A percentile compares a stretch with the other conserved stretches of the same genome.
Evolutionary conservation across 345 rosid species (phyloP).

Genomic region (Noccaea caerulescens): DNA sequence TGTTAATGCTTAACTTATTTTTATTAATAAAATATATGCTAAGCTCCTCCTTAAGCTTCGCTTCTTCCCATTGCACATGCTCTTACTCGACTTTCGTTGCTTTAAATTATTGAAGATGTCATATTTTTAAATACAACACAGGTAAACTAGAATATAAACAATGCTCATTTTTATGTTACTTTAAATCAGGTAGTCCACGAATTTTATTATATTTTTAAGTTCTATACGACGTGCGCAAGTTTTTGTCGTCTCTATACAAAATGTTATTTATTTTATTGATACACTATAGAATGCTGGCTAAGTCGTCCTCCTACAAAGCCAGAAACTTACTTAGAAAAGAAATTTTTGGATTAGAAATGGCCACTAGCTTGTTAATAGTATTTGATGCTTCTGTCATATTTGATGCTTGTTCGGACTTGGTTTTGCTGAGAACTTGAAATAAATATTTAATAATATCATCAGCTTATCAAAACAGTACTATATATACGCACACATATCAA

Average conservation of each 20-base stretch:
- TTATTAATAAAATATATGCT: no score
- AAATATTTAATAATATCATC: background rate
- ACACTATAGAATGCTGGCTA: background rate
- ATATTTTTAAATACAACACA: background rate
- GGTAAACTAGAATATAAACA: background rate
- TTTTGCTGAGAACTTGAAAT: background rate
- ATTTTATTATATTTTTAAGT: background rate
- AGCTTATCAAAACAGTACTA: background rate
- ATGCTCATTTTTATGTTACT: background rate
- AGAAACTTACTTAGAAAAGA: background rate
- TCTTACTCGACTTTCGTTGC: background rate
- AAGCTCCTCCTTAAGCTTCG: no score
- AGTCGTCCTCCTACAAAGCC: constrained; percentile 9
- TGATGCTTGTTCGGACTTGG: background rate
- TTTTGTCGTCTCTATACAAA: no score
- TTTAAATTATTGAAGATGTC: background rate
- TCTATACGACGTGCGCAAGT: background rate
- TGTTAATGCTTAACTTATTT: no score
- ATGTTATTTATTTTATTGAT: background rate
- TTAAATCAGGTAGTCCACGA: background rate
- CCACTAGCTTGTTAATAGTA: background rate
- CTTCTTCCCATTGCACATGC: no score
- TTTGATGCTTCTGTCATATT: background rate
- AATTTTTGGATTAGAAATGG: background rate
- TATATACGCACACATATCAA: background rate